Conservation (phyloP, 108 stramenopile species). For the Skeletonema menzelii region DNA sequence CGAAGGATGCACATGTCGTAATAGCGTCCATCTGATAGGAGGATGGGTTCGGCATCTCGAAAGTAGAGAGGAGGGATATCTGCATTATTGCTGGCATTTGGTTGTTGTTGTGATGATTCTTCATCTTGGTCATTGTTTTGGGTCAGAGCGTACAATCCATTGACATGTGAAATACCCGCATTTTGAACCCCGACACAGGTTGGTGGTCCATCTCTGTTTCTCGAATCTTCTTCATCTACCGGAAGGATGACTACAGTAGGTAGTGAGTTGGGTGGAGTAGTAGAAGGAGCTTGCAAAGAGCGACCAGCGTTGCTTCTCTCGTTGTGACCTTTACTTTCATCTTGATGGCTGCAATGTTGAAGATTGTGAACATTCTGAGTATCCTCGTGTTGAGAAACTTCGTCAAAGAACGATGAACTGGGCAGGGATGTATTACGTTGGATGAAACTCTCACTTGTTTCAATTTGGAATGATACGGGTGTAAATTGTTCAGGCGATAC, state of each 20-base stretch:
- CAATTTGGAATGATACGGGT: background rate
- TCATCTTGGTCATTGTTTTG: background rate
- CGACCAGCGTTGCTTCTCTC: no score
- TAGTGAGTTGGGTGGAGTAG: background rate
- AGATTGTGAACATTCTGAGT: background rate
- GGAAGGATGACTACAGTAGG: constrained; percentile 13
- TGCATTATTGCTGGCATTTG: background rate
- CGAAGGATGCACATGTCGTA: constrained; percentile 47
- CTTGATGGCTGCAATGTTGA: background rate
- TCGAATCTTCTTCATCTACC: constrained; percentile 10
- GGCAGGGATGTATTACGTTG: background rate
- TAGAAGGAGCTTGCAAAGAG: background rate
- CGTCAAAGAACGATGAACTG: background rate
- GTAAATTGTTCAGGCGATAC: background rate
- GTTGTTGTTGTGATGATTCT: background rate
- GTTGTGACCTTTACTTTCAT: no score
- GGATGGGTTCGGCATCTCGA: constrained; percentile 31
- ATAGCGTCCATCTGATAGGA: constrained; percentile 24
- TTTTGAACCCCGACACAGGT: constrained; percentile 32
- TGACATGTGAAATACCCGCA: constrained; percentile 31
- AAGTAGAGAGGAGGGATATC: constrained; percentile 33
- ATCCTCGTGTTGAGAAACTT: background rate
- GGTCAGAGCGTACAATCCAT: constrained; percentile 34
- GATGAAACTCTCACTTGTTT: background rate
- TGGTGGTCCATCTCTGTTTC: background rate